Evolutionary conservation across 139 green algal species (phyloP), one percentile per base, ranked within the genome.

Genomic region (Chlamydomonas sphaeroides): DNA sequence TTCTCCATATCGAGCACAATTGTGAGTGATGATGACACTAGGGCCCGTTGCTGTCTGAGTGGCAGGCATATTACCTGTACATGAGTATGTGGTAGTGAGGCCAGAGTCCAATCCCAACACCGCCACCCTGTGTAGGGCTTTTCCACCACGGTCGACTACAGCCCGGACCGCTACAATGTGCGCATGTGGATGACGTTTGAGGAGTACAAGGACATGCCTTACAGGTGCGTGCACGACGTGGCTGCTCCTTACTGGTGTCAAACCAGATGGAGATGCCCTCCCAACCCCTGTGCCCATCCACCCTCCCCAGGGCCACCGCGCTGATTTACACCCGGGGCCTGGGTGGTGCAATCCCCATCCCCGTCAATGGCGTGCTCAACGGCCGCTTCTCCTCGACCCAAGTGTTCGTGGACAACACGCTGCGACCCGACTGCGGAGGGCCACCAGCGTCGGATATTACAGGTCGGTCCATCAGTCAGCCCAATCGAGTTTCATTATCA

Each of bases 201-300:
- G 32, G 36, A 78, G 69, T 78, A 78, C 69, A 78, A 65, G 49
- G 69, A 78, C 32, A 36, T 53, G 69, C 69, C 36, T 10, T 78
- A 63, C 48, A 78, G 41, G 67, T 59, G 25, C 10, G 67, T 3
- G 67, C 8, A 38, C 30, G 1, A 5, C 26, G 14, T 53, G 45
- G 45, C 11, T 53, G 11, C 45, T 53, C 11, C 45, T 14, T 10
- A 21, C 14, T 14, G 14, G 10, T 21, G 14, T 10, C 45, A 53
- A 10, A 53, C 45, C 45, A 32, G 21, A 30, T 5, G 15, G 5
- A 32, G 7, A 30, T n/a, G 20, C 20, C 53, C 17, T 8, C 53
- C 53, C 53, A 28, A 26, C 53, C 15, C 20, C 53, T 30, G 7
- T 30, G 45, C 10, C 45, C 45, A 53, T 14, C 45, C 45, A 62